A percentile compares a stretch with the other conserved stretches of the same genome.
These are phyloP conservation scores for Xylaria venustula DNA, from an alignment of 495 filamentous ascomycete species.

Conservation along the genomic window DNA sequence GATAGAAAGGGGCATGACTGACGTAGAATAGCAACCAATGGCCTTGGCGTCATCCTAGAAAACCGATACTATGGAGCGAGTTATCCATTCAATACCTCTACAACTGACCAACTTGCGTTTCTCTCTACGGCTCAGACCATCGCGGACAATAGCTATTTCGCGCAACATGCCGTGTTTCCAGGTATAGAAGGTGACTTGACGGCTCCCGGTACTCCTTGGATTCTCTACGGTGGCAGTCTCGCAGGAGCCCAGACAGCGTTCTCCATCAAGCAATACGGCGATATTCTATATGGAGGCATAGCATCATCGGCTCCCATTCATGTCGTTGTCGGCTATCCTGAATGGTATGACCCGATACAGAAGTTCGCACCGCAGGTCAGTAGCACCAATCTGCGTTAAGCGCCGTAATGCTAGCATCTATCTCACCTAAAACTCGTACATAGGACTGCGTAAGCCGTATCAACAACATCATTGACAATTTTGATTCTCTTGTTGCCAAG, in stretches of 20 bases:
- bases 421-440: background rate
- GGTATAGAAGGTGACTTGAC: constrained; percentile 33
- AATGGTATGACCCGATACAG: constrained; percentile 34
- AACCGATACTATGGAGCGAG: constrained; percentile 47
- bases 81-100: constrained; percentile 39
- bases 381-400: constrained; percentile 5
- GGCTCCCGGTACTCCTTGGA: constrained; percentile 42
- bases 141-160: constrained; percentile 48
- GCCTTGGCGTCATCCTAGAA: constrained; percentile 48
- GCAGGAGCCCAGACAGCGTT: constrained; percentile 44
- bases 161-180: constrained; percentile 41
- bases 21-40: constrained; percentile 32
- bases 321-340: constrained; percentile 34
- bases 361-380: constrained; percentile 30
- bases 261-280: constrained; percentile 40
- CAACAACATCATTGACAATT: constrained; percentile 45
- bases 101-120: constrained; percentile 44
- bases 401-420: background rate
- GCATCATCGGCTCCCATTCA: constrained; percentile 39
- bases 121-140: constrained; percentile 49
- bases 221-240: constrained; percentile 45
- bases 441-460: constrained; percentile 43
- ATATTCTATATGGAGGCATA: constrained; percentile 45
- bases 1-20: background rate
- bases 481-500: constrained; percentile 36